Conservation (phyloP, 2,329 filamentous ascomycete genomes). For the Iodosphaeria phyllophila region DNA sequence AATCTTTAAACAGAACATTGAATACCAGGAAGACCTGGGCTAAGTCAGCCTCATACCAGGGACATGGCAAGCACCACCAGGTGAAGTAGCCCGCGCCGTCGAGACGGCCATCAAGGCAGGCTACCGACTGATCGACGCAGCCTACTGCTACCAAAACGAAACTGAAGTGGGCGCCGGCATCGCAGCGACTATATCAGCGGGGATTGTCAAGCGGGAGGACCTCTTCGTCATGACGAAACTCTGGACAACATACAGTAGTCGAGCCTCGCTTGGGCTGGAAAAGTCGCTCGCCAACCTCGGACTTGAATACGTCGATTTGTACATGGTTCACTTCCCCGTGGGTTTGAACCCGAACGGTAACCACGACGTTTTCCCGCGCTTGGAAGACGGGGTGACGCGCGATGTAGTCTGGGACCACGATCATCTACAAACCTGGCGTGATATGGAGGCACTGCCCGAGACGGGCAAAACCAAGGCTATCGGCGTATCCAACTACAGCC, state of each 20-base stretch:
- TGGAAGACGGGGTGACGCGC: slow-evolving; percentile 50
- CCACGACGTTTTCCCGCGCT: slow-evolving; percentile 51
- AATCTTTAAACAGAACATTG: neutral
- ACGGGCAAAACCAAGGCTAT: slow-evolving; percentile 37
- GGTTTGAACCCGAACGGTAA: slow-evolving; percentile 60
- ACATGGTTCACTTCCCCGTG: slow-evolving; percentile 69
- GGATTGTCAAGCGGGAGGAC: slow-evolving; percentile 58
- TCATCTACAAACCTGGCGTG: slow-evolving; percentile 62
- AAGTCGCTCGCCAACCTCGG: slow-evolving; percentile 57
- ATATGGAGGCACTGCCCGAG: slow-evolving; percentile 47
- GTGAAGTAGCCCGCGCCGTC: slow-evolving; percentile 39
- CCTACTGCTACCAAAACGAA: slow-evolving; percentile 68
- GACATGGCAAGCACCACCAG: slow-evolving; percentile 44
- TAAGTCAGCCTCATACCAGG: too few relatives aligned
- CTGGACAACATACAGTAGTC: slow-evolving; percentile 62
- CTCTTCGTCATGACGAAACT: slow-evolving; percentile 75
- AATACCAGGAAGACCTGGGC: slow-evolving; percentile 1
- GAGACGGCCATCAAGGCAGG: slow-evolving; percentile 35
- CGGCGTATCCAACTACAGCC: slow-evolving; percentile 40
- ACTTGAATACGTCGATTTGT: slow-evolving; percentile 67
- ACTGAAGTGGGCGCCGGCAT: slow-evolving; percentile 66
- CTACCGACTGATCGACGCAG: slow-evolving; percentile 48
- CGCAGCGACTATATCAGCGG: slow-evolving; percentile 49
- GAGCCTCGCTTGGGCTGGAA: slow-evolving; percentile 50
- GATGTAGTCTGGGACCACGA: slow-evolving; percentile 53